These are phyloP conservation scores for Lodderomyces pseudojiufengensis DNA, from an alignment of 1,139 yeast species.

Conservation along the genomic window DNA sequence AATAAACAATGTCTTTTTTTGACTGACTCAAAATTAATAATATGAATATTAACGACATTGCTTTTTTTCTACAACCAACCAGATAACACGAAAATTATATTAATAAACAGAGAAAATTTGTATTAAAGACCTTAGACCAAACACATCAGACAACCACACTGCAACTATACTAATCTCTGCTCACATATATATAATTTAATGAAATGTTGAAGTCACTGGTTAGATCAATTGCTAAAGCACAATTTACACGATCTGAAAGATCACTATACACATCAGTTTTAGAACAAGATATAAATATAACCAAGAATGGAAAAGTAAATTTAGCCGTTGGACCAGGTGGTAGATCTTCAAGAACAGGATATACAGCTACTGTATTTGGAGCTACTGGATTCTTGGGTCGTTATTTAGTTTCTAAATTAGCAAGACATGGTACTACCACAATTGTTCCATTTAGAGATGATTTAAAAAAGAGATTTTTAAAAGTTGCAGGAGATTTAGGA, in stretches of 20 bases:
- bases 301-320: conserved; percentile 71
- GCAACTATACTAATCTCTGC: neutral
- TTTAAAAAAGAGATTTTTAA: conserved; percentile 72
- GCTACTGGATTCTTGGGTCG: conserved; percentile 80
- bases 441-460: conserved; percentile 81
- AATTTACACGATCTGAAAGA: conserved; percentile 22
- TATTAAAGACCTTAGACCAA: neutral
- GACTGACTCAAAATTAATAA: neutral
- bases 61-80: conserved; percentile 19
- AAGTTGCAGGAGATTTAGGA: conserved; percentile 83
- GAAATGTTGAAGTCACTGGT: conserved; percentile 5
- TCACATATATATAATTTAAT: neutral
- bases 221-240: neutral
- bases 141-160: neutral
- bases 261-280: conserved; percentile 41
- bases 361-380: conserved; percentile 87
- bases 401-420: conserved; percentile 66
- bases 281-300: conserved; percentile 65
- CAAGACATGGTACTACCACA: conserved; percentile 76
- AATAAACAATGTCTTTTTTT: no score
- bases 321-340: conserved; percentile 75
- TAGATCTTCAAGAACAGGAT: conserved; percentile 85
- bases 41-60: no score
- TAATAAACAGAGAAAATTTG: conserved; percentile 4
- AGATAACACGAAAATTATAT: conserved; percentile 13